Percentiles rank a stretch among this genome's conserved stretches.
phyloP scores from a whole-genome alignment of 352 stramenopile genomes.

The Globisporangium irregulare region DNA sequence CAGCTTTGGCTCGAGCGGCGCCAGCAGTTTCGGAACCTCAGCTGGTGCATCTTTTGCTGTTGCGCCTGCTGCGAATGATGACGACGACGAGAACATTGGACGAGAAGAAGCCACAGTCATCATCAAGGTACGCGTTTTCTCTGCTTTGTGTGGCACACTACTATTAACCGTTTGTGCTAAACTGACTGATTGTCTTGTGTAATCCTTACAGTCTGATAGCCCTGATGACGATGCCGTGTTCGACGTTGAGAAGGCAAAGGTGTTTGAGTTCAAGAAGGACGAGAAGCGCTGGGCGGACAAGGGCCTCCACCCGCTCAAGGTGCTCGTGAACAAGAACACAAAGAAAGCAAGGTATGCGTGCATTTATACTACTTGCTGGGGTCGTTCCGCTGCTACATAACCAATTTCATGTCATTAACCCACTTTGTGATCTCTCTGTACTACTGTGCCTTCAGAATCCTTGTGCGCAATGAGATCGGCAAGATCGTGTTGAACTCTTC shows the following conservation, averaged over 20 bases:
- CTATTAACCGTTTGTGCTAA: background rate
- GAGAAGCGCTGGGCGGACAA: conserved; percentile 89
- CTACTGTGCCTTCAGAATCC: conserved; percentile 34
- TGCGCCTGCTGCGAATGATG: conserved; percentile 27
- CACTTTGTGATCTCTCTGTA: conserved; percentile 6
- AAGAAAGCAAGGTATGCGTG: conserved; percentile 50
- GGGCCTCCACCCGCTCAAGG: conserved; percentile 72
- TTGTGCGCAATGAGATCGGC: conserved; percentile 83
- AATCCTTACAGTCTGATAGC: conserved; percentile 43
- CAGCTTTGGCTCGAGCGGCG: conserved; percentile 21
- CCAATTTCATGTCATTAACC: conserved; percentile 6
- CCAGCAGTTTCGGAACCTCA: conserved; percentile 14
- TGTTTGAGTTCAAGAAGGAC: conserved; percentile 86
- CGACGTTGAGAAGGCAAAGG: conserved; percentile 72
- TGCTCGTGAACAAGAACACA: conserved; percentile 74
- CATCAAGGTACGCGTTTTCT: conserved; percentile 56
- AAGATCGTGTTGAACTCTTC: conserved; percentile 85
- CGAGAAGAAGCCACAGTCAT: conserved; percentile 85
- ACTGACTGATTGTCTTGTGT: background rate
- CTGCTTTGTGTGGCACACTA: background rate
- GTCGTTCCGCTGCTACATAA: background rate
- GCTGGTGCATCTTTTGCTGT: conserved; percentile 20
- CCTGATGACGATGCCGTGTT: conserved; percentile 74
- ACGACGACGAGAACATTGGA: conserved; percentile 80
- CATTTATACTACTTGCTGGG: background rate